Conservation (phyloP, 495 filamentous ascomycete species). For the Penicillium lividum region DNA sequence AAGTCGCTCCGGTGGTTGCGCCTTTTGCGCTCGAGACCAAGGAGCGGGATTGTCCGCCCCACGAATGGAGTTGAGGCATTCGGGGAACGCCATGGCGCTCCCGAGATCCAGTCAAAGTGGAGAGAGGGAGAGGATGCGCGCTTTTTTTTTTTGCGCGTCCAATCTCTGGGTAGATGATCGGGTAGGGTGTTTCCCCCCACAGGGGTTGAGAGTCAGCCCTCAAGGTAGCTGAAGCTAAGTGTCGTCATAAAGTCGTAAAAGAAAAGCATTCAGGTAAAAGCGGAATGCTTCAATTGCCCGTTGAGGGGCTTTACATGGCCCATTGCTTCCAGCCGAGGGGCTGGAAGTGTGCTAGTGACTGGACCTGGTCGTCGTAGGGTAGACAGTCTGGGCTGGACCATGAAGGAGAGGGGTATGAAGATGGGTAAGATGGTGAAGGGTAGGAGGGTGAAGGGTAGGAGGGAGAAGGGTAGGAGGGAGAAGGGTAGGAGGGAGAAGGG, state of each 20-base stretch:
- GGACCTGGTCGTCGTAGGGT: constrained; percentile 42
- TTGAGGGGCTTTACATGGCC: constrained; percentile 28
- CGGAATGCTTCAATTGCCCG: constrained; percentile 2
- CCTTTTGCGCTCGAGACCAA: constrained; percentile 9
- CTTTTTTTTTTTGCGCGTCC: constrained; percentile 5
- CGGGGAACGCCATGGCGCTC: not conserved
- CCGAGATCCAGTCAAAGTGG: not conserved
- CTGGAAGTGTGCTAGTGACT: constrained; percentile 31
- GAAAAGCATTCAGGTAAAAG: not conserved
- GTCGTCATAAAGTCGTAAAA: constrained; percentile 1
- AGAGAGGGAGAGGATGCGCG: not conserved
- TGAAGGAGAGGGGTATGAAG: constrained; percentile 43
- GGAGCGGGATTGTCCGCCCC: constrained; percentile 11
- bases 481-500: not conserved
- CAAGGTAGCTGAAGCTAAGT: not conserved
- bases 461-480: not conserved
- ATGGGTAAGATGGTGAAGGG: constrained; percentile 32
- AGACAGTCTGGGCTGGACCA: constrained; percentile 43
- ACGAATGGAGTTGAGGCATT: constrained; percentile 12
- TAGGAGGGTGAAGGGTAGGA: too few species aligned
- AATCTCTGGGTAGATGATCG: not conserved
- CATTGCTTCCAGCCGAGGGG: constrained; percentile 35
- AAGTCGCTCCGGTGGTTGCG: constrained; percentile 15
- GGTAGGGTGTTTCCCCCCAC: not conserved
- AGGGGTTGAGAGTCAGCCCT: constrained; percentile 7